Evolutionary conservation across 352 stramenopile genomes (phyloP).

Genomic region (Phytopythium chamaehyphon): DNA sequence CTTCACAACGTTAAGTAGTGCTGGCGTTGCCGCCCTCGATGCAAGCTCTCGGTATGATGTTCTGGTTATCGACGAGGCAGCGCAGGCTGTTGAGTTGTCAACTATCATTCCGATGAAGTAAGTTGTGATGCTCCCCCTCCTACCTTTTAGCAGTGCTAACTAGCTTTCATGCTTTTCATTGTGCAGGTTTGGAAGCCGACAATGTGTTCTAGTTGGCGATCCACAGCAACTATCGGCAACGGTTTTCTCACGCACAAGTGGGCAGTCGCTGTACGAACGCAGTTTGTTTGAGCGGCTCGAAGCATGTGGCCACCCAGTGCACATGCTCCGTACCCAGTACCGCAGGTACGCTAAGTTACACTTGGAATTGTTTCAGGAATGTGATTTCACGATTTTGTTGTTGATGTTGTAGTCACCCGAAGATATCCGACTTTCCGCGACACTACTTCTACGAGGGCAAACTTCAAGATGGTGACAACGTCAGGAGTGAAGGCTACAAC

Average conservation of each 20-base stretch:
- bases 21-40: constrained; percentile 77
- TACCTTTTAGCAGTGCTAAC: no score
- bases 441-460: constrained; percentile 86
- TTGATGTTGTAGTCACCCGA: constrained; percentile 51
- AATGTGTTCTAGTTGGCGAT: constrained; percentile 92
- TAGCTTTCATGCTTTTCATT: neutral
- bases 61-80: constrained; percentile 84
- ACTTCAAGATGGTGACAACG: constrained; percentile 81
- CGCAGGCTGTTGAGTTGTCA: constrained; percentile 82
- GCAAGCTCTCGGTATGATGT: constrained; percentile 76
- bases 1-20: constrained; percentile 91
- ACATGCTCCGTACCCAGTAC: constrained; percentile 88
- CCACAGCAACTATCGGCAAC: constrained; percentile 93
- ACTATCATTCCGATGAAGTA: constrained; percentile 90
- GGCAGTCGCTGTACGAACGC: constrained; percentile 85
- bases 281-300: constrained; percentile 92
- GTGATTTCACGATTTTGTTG: neutral
- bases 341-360: constrained; percentile 39
- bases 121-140: no score
- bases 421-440: constrained; percentile 80
- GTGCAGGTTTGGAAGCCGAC: constrained; percentile 77
- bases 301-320: constrained; percentile 81
- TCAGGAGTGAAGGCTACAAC: constrained; percentile 51
- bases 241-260: constrained; percentile 86
- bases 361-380: neutral